These are phyloP conservation scores for Huntiella savannae DNA, from an alignment of 2,329 filamentous ascomycete species.

Conservation along the genomic window DNA sequence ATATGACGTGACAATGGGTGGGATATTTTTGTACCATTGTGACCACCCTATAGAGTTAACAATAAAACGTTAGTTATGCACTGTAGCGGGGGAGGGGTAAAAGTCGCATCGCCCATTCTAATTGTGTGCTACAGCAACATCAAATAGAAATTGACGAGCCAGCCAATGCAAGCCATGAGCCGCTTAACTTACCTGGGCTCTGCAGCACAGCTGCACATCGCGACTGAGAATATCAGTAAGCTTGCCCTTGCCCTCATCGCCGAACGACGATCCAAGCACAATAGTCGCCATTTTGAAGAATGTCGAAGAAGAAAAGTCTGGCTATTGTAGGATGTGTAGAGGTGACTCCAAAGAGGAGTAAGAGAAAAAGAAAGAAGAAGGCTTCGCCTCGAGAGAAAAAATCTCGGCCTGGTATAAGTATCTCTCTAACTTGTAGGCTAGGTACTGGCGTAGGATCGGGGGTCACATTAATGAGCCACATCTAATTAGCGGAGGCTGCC, in stretches of 20 bases:
- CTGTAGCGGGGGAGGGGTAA: not conserved
- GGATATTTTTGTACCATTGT: conserved; percentile 8
- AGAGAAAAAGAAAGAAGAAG: conserved; percentile 10
- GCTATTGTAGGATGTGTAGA: conserved; percentile 9
- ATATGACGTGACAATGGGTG: no score
- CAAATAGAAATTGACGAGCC: no score
- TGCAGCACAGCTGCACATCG: conserved; percentile 12
- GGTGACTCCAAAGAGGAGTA: conserved; percentile 12
- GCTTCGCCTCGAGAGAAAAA: conserved; percentile 3
- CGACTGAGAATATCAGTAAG: conserved; percentile 10
- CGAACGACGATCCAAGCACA: conserved; percentile 12
- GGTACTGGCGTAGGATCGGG: conserved; percentile 2
- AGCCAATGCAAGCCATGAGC: no score
- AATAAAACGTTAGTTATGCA: not conserved
- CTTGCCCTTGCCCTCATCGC: conserved; percentile 12
- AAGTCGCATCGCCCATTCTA: not conserved
- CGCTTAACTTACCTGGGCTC: conserved; percentile 9
- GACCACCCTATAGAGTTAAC: conserved; percentile 8
- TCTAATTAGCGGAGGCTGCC: not conserved
- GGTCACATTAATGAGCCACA: not conserved
- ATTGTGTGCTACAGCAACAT: no score
- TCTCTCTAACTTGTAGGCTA: conserved; percentile 1
- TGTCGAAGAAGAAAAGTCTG: conserved; percentile 11
- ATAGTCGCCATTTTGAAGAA: conserved; percentile 12
- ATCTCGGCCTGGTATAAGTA: conserved; percentile 4